Evolutionary conservation across 176 grass and related monocot species (phyloP), one percentile per base, ranked within the genome.

Genomic region (Paspalum notatum): DNA sequence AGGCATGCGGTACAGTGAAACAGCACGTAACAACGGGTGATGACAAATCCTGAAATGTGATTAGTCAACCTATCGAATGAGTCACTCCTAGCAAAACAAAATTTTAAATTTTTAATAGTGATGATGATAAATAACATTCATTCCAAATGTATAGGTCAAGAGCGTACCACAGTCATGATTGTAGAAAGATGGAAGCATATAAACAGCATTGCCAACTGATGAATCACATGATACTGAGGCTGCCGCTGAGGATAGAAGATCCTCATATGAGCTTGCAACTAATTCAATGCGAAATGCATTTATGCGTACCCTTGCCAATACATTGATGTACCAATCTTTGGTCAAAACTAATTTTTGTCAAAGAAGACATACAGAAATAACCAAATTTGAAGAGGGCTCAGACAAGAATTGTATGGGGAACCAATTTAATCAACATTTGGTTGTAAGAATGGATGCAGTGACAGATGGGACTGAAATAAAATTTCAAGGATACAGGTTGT

Each of bases 261-360:
- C 86, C 76, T 95, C 90, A 80, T 94, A 93, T 75, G 80, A 87
- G 53, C 56, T 87, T 84, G 88, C 74, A 84, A 90, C 71, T 80
- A 98, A 93, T 67, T 98, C 95, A 79, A 98, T 84, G 61, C 92
- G 85, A 57, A 98, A 98, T 63, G 92, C 86, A 91, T 98, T 95
- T 91, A 98, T 89, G 40, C 84, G 86, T 89, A 95, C 91, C 77
- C 90, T 98, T 85, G 96, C 90, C 56, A 98, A 73, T 78, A 88
- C 79, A 88, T 86, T 98, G 68, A 95, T 85, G 72, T 98, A 98
- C 92, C 96, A 98, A 55, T 98, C 81, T 91, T 80, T 90, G 71
- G 88, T 95, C 39, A 93, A 90, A 85, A 98, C 90, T 95, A 88
- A 44, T 87, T 42, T 71, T 82, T 87, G 83, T 86, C 78, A 94